A percentile compares a stretch with the other conserved stretches of the same genome.
Conservation (phyloP, 208 protist species). For the Leishmania amazonensis region DNA sequence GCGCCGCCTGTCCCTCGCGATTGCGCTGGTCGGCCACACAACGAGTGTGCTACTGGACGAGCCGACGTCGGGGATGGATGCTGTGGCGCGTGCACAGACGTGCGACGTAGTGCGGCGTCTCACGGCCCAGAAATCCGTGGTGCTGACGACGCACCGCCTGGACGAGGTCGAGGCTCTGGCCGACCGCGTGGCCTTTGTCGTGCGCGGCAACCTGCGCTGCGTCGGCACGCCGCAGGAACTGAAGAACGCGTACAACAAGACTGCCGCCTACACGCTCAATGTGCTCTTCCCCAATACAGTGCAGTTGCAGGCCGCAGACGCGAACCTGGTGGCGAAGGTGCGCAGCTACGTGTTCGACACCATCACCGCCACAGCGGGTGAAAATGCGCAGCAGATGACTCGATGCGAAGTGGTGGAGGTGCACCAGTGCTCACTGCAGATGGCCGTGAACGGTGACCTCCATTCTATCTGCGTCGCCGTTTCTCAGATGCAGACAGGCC, state of each 20-base stretch:
- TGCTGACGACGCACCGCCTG: slow-evolving; percentile 90
- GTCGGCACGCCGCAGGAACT: slow-evolving; percentile 83
- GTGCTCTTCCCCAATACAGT: slow-evolving; percentile 51
- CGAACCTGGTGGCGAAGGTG: slow-evolving; percentile 24
- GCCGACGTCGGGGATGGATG: slow-evolving; percentile 92
- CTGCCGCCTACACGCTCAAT: slow-evolving; percentile 52
- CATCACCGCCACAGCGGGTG: neutral
- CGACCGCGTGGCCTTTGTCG: slow-evolving; percentile 88
- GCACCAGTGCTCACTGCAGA: slow-evolving; percentile 45
- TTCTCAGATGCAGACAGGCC: slow-evolving; percentile 48
- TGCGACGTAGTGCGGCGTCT: slow-evolving; percentile 81
- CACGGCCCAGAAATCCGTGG: slow-evolving; percentile 55
- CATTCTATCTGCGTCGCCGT: slow-evolving; percentile 42
- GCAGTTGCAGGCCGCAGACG: slow-evolving; percentile 28
- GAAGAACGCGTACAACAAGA: slow-evolving; percentile 45
- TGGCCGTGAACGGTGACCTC: slow-evolving; percentile 46
- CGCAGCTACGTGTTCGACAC: slow-evolving; percentile 34
- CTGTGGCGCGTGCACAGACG: slow-evolving; percentile 65
- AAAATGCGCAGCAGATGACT: slow-evolving; percentile 1
- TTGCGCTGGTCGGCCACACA: slow-evolving; percentile 88
- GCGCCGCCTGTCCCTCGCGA: slow-evolving; percentile 83
- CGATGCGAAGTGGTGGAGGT: slow-evolving; percentile 51
- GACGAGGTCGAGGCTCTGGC: slow-evolving; percentile 90
- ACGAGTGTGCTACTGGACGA: slow-evolving; percentile 87
- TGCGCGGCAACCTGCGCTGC: slow-evolving; percentile 84